Evolutionary conservation across 2,329 filamentous ascomycete genomes (phyloP).

Genomic region (Phialophora tarda): DNA sequence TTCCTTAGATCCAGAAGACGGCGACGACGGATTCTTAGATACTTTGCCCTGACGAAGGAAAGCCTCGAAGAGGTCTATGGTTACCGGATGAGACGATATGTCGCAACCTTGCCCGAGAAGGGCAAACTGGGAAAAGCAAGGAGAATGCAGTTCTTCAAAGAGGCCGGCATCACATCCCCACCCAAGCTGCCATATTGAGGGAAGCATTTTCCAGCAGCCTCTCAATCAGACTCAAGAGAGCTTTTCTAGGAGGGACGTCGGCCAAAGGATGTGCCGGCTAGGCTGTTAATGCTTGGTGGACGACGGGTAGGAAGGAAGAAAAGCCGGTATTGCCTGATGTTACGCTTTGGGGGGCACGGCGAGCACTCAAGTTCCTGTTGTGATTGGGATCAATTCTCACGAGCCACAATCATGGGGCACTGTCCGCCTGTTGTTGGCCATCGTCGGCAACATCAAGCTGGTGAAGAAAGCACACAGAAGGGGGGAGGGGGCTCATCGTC

Average conservation of each 20-base stretch:
- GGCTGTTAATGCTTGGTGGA: not conserved
- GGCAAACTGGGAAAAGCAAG: not conserved
- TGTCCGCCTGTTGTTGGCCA: not conserved
- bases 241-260: not conserved
- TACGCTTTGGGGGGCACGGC: not conserved
- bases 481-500: not conserved
- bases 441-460: not conserved
- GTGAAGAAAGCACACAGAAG: not conserved
- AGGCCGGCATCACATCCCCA: slow-evolving; percentile 3
- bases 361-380: not conserved
- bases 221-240: not conserved
- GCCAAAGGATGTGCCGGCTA: not conserved
- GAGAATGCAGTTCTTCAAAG: not conserved
- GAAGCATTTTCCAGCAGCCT: not conserved
- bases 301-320: not conserved
- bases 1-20: not conserved
- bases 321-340: not conserved
- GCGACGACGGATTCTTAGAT: not conserved
- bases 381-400: not conserved
- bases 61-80: not conserved
- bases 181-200: not conserved
- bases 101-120: not conserved
- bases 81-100: not conserved
- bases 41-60: not conserved
- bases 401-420: not conserved